A percentile compares a stretch with the other conserved stretches of the same genome.
phyloP scores from a whole-genome alignment of 2,329 filamentous ascomycete genomes.

The Neofusicoccum ribis region DNA sequence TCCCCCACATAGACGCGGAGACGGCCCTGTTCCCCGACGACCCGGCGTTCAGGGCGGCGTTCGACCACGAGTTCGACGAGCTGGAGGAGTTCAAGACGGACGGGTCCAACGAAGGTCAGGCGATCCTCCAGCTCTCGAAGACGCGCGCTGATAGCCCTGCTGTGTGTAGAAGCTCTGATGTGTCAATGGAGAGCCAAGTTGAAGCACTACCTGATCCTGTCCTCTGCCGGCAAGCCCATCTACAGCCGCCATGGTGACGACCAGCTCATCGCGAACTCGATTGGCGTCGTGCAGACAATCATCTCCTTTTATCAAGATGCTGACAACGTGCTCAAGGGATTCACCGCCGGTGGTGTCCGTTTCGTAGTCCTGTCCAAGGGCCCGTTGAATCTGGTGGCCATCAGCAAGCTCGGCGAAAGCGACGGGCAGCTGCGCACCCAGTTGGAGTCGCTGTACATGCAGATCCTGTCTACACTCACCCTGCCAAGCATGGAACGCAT shows the following conservation, averaged over 20 bases:
- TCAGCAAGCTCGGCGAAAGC: slow-evolving; percentile 89
- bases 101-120: slow-evolving; percentile 60
- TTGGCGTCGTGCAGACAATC: slow-evolving; percentile 94
- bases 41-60: slow-evolving; percentile 59
- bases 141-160: slow-evolving; percentile 30
- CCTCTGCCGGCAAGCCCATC: slow-evolving; percentile 93
- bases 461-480: slow-evolving; percentile 93
- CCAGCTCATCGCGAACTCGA: slow-evolving; percentile 85
- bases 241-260: slow-evolving; percentile 94
- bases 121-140: slow-evolving; percentile 30
- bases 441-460: slow-evolving; percentile 94
- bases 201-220: slow-evolving; percentile 96
- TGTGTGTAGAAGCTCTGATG: slow-evolving; percentile 52
- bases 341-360: slow-evolving; percentile 80
- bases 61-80: slow-evolving; percentile 75
- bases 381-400: slow-evolving; percentile 88
- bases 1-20: slow-evolving; percentile 45
- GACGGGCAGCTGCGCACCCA: slow-evolving; percentile 84
- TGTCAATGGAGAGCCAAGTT: slow-evolving; percentile 84
- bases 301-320: slow-evolving; percentile 92
- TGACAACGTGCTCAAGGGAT: slow-evolving; percentile 74
- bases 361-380: slow-evolving; percentile 86
- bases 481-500: slow-evolving; percentile 82
- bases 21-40: slow-evolving; percentile 53
- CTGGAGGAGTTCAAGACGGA: slow-evolving; percentile 61